Evolutionary conservation across 2,329 filamentous ascomycete species (phyloP), one percentile per base, ranked within the genome.

Genomic region (Septoria linicola): DNA sequence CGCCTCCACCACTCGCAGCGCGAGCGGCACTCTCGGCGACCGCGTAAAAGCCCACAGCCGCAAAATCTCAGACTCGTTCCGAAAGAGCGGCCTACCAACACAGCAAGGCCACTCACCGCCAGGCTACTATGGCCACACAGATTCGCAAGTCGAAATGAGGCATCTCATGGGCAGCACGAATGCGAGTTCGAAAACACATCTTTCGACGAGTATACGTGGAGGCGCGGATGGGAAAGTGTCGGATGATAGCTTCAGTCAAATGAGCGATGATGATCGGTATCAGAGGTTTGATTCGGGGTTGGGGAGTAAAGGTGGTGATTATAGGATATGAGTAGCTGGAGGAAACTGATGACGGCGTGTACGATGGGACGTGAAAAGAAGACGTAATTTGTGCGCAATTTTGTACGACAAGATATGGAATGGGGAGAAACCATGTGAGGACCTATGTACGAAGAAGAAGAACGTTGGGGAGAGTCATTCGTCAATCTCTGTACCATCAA

Each of bases 1-100:
- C 35, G 23, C 8, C 31, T 23, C 13, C 16, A n/a, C 16, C 6
- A 31, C 30, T 4, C 23, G 5, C 23, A 27, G 23, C 23, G 23
- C n/a, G n/a, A n/a, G 23, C 10, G 17, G 35, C 17, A 31, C 44
- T 7, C 41, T 53, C 13, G 37, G 31, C 11, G 45, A 49, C 13
- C 32, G 40, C 4, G 44, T 53, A 8, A 53, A 49, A 41, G 45
- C 44, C 2, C 51, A 53, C 20, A 40, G 32, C 10, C 16, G 51
- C 16, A 53, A 45, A n/a, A 40, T 53, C 7, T 53, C 51, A 4
- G 51, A 53, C 21, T 39, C 39, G n/a, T 53, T 46, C 19, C 45
- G 40, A 8, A 19, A 30, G 10, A 37, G 14, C 34, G 16, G 32
- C 32, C 14, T 8, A 27, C 5, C 5, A 10, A 20, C 21, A 16